phyloP scores from a whole-genome alignment of 371 early-diverging fungal genomes.

The Zopfochytrium polystomum region DNA sequence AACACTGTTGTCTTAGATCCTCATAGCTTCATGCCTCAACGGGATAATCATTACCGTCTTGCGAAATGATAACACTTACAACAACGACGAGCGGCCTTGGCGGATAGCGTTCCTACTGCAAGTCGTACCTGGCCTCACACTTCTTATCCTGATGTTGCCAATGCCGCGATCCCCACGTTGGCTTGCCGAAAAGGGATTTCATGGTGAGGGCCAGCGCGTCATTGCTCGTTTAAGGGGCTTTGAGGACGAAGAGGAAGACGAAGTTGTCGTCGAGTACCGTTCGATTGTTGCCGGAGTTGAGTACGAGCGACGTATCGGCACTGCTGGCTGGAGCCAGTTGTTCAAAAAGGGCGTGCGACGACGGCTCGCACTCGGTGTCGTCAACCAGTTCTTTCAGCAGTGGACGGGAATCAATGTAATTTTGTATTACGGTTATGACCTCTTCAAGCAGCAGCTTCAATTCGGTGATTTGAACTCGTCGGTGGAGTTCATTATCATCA shows the following conservation, averaged over 20 bases:
- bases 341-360: slow-evolving; percentile 54
- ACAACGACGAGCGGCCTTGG: slow-evolving; percentile 6
- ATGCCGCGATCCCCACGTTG: too few species aligned
- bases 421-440: slow-evolving; percentile 56
- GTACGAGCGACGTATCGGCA: slow-evolving; percentile 63
- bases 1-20: too few species aligned
- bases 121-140: slow-evolving; percentile 18
- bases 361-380: too few species aligned
- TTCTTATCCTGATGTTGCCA: slow-evolving; percentile 20
- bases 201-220: slow-evolving; percentile 59
- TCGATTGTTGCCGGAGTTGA: slow-evolving; percentile 56
- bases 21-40: slow-evolving; percentile 35
- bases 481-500: slow-evolving; percentile 33
- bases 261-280: too few species aligned
- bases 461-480: slow-evolving; percentile 21
- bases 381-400: too few species aligned
- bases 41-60: slow-evolving; percentile 16
- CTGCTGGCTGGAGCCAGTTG: slow-evolving; percentile 68
- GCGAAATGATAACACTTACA: neutral
- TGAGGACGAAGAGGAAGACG: slow-evolving; percentile 50
- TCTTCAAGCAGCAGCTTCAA: slow-evolving; percentile 47
- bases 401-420: too few species aligned
- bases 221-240: slow-evolving; percentile 63
- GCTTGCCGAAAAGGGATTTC: slow-evolving; percentile 58
- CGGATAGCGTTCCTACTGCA: slow-evolving; percentile 25